Percentiles rank a stretch among this genome's conserved stretches.
Conservation (phyloP, 164 flowering plant species). For the Santalum album region DNA sequence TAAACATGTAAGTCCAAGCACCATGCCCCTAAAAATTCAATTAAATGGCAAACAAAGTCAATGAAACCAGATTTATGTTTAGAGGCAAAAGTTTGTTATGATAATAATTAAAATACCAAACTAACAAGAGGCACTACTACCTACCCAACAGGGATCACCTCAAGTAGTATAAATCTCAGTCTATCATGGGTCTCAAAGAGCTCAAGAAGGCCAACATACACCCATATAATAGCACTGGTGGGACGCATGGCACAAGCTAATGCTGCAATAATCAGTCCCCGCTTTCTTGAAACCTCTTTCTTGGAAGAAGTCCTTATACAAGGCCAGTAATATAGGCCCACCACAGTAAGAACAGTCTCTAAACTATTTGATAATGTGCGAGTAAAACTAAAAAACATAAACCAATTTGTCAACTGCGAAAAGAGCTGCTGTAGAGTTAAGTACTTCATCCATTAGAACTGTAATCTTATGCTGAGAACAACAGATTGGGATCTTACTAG, state of each 20-base stretch:
- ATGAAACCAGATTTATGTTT: too few species aligned
- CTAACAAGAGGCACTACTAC: conserved; percentile 14
- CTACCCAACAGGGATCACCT: conserved; percentile 76
- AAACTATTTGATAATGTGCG: conserved; percentile 86
- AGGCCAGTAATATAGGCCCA: conserved; percentile 79
- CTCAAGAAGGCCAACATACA: conserved; percentile 77
- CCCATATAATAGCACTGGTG: conserved; percentile 88
- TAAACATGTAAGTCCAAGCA: conserved; percentile 47
- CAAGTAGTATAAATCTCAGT: conserved; percentile 48
- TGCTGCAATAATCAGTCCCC: conserved; percentile 71
- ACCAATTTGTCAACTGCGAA: conserved; percentile 82
- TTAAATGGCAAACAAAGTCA: too few species aligned
- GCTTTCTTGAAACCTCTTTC: conserved; percentile 44
- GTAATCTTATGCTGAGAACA: too few species aligned
- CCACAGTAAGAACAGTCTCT: conserved; percentile 77
- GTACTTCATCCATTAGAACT: conserved; percentile 12
- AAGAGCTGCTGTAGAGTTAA: conserved; percentile 64
- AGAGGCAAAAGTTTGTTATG: too few species aligned
- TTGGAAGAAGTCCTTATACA: conserved; percentile 40
- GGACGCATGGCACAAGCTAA: conserved; percentile 90
- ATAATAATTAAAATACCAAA: too few species aligned
- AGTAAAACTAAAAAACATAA: conserved; percentile 75
- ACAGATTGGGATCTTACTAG: too few species aligned
- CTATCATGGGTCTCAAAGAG: conserved; percentile 37
- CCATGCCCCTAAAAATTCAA: conserved; percentile 64